Conservation (phyloP, 2,329 filamentous ascomycete species). For the Anthostomella pinea region DNA sequence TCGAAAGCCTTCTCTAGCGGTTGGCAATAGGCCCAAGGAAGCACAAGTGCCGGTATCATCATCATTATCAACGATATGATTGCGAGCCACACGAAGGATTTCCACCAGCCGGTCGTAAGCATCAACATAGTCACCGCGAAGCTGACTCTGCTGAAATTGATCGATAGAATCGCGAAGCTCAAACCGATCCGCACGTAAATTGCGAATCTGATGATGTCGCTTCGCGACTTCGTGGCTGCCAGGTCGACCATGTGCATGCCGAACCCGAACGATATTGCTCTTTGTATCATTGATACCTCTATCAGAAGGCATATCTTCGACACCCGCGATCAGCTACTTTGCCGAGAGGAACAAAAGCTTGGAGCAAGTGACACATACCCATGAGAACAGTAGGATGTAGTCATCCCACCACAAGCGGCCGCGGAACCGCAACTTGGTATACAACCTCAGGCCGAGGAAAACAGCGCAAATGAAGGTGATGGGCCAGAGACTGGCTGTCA, state of each 20-base stretch:
- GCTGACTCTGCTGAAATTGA: conserved; percentile 7
- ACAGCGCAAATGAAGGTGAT: conserved; percentile 8
- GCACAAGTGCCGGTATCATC: conserved; percentile 7
- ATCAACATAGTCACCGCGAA: conserved; percentile 6
- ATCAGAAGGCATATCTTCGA: no score
- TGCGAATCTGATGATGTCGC: conserved; percentile 3
- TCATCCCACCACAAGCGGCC: conserved; percentile 13
- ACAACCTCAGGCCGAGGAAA: conserved; percentile 7
- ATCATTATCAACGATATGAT: conserved; percentile 7
- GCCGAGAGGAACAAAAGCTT: conserved; percentile 2
- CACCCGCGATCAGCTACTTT: no score
- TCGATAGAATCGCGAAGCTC: conserved; percentile 9
- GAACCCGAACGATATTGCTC: no score
- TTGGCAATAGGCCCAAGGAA: conserved; percentile 9
- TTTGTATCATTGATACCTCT: no score
- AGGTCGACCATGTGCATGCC: conserved; percentile 7
- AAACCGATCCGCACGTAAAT: conserved; percentile 9
- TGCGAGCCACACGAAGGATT: conserved; percentile 7
- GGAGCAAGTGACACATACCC: conserved; percentile 8
- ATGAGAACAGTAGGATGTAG: conserved; percentile 7
- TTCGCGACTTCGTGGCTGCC: neutral
- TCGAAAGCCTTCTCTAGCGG: conserved; percentile 13
- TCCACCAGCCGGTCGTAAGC: conserved; percentile 3
- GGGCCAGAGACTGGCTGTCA: conserved; percentile 6
- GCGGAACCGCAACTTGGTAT: conserved; percentile 13